Percentiles rank a stretch among this genome's conserved stretches.
Evolutionary conservation across 352 stramenopile species (phyloP).

Genomic region (Phytophthora fragariaefolia): DNA sequence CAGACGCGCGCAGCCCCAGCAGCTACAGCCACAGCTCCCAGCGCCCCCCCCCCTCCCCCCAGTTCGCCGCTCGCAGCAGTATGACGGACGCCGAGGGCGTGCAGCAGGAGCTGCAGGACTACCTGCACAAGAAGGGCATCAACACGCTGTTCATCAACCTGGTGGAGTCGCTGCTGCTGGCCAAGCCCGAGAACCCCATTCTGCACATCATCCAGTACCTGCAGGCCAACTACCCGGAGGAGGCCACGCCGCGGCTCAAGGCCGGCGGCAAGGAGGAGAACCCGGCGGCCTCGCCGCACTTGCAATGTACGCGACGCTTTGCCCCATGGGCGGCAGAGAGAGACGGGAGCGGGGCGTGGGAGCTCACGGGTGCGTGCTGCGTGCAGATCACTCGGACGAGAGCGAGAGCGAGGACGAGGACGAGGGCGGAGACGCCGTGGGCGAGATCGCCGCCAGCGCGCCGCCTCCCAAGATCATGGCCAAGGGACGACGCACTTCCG

Average conservation of each 20-base stretch:
- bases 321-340: not conserved
- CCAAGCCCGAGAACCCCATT: constrained; percentile 91
- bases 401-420: constrained; percentile 90
- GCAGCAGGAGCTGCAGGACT: constrained; percentile 92
- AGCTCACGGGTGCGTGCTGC: constrained; percentile 2
- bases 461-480: constrained; percentile 67
- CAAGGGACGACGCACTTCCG: constrained; percentile 88
- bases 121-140: constrained; percentile 92
- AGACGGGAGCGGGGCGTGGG: not conserved
- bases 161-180: constrained; percentile 89
- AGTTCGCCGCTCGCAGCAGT: constrained; percentile 2
- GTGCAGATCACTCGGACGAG: constrained; percentile 84
- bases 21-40: constrained; percentile 12
- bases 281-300: constrained; percentile 46
- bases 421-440: constrained; percentile 76
- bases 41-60: not conserved
- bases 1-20: constrained; percentile 9
- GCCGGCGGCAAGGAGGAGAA: constrained; percentile 52
- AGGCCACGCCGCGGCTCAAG: constrained; percentile 62
- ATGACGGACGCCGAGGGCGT: constrained; percentile 90
- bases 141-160: constrained; percentile 94
- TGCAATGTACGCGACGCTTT: constrained; percentile 32
- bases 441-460: constrained; percentile 79
- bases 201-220: constrained; percentile 92
- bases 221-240: constrained; percentile 87